Evolutionary conservation across 1,139 yeast genomes (phyloP).

Genomic region (Candida sp.): DNA sequence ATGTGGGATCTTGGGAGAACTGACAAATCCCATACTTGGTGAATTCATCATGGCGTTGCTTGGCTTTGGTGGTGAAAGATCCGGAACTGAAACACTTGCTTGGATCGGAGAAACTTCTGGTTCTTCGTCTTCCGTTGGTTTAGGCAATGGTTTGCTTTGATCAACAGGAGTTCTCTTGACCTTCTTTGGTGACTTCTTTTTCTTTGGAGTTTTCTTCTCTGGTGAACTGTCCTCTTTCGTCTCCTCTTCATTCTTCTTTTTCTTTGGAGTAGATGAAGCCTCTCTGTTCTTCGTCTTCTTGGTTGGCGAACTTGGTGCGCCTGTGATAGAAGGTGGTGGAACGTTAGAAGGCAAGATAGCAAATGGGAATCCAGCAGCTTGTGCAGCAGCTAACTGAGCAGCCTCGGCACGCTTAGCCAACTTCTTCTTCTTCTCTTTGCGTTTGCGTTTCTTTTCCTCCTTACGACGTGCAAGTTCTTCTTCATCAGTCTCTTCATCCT

Average conservation of each 20-base stretch:
- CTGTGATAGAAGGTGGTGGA: constrained; percentile 15
- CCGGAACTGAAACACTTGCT: background rate
- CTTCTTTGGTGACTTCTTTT: constrained; percentile 3
- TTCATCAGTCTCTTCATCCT: constrained; percentile 5
- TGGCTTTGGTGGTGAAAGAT: constrained; percentile 4
- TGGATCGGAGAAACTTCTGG: background rate
- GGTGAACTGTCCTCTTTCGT: background rate
- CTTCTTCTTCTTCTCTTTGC: constrained; percentile 16
- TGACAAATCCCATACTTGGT: constrained; percentile 9
- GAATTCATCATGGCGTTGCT: constrained; percentile 1
- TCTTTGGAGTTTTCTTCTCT: constrained; percentile 1
- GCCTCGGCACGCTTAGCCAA: constrained; percentile 24
- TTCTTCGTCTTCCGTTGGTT: background rate
- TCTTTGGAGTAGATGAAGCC: constrained; percentile 3
- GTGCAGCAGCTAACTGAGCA: constrained; percentile 26
- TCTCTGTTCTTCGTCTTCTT: background rate
- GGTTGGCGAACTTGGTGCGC: constrained; percentile 1
- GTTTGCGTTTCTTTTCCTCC: constrained; percentile 13
- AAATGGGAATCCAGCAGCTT: constrained; percentile 20
- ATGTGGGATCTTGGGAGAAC: constrained; percentile 3
- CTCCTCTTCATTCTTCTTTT: constrained; percentile 2
- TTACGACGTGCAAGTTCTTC: constrained; percentile 10
- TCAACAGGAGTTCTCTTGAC: constrained; percentile 6
- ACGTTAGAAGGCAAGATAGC: constrained; percentile 19
- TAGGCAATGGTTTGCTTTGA: constrained; percentile 10